These are phyloP conservation scores for Macrolepiota fuliginosa DNA, from an alignment of 768 basidiomycete genomes.

Conservation along the genomic window DNA sequence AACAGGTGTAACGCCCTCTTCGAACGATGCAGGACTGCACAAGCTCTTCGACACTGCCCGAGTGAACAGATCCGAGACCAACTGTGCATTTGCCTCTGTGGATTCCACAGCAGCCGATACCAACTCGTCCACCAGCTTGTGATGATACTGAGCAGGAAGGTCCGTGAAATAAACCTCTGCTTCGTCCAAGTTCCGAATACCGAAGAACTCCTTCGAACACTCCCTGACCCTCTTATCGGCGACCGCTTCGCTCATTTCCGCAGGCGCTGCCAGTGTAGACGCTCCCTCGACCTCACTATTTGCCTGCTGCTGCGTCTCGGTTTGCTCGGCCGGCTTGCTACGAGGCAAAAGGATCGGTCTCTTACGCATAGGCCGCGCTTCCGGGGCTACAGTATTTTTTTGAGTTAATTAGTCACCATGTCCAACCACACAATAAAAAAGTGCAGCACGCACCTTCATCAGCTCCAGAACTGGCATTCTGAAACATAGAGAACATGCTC, in stretches of 20 bases:
- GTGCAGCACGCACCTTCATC: constrained; percentile 43
- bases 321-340: constrained; percentile 55
- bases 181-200: constrained; percentile 80
- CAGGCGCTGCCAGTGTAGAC: constrained; percentile 28
- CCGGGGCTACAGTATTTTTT: constrained; percentile 25
- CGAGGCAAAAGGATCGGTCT: constrained; percentile 77
- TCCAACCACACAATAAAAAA: neutral
- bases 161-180: constrained; percentile 83
- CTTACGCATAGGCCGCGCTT: constrained; percentile 59
- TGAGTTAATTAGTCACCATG: neutral
- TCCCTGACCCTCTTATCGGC: constrained; percentile 76
- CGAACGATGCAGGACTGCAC: constrained; percentile 59
- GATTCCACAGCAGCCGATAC: constrained; percentile 72
- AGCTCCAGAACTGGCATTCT: constrained; percentile 58
- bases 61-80: constrained; percentile 75
- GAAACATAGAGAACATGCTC: constrained; percentile 89
- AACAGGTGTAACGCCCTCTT: constrained; percentile 67
- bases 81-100: constrained; percentile 76
- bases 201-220: constrained; percentile 85
- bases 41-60: constrained; percentile 58
- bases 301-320: constrained; percentile 43
- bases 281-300: constrained; percentile 51
- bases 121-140: constrained; percentile 71
- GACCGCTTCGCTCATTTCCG: constrained; percentile 60
- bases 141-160: constrained; percentile 64